phyloP scores from a whole-genome alignment of 2,329 filamentous ascomycete species.

The Ophiostoma australiae region DNA sequence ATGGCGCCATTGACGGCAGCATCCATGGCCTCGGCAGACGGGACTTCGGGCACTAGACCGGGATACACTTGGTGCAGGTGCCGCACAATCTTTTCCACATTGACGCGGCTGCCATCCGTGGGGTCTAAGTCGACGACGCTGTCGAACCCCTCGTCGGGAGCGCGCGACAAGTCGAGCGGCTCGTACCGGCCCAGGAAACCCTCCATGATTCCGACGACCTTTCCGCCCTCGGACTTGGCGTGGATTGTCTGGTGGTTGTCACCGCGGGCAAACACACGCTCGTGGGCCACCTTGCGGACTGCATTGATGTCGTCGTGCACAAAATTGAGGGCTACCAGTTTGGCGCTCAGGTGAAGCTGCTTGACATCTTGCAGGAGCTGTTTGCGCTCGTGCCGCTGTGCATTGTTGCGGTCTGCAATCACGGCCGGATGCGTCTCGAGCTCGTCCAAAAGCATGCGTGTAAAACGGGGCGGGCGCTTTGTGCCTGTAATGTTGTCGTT shows the following conservation, averaged over 20 bases:
- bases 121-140: slow-evolving; percentile 80
- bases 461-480: slow-evolving; percentile 72
- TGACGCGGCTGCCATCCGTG: slow-evolving; percentile 68
- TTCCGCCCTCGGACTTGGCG: slow-evolving; percentile 65
- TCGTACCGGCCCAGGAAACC: slow-evolving; percentile 87
- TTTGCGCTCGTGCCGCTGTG: slow-evolving; percentile 77
- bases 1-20: slow-evolving; percentile 70
- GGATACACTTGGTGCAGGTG: slow-evolving; percentile 74
- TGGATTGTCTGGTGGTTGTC: slow-evolving; percentile 99
- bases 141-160: slow-evolving; percentile 81
- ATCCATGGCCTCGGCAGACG: slow-evolving; percentile 69
- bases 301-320: slow-evolving; percentile 71
- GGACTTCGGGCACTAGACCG: slow-evolving; percentile 65
- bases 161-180: slow-evolving; percentile 57
- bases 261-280: slow-evolving; percentile 75
- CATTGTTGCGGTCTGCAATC: slow-evolving; percentile 91
- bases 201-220: slow-evolving; percentile 89
- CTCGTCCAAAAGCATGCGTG: slow-evolving; percentile 60
- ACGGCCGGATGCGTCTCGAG: slow-evolving; percentile 66
- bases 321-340: slow-evolving; percentile 82
- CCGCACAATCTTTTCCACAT: slow-evolving; percentile 73
- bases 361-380: slow-evolving; percentile 80
- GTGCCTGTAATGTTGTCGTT: slow-evolving; percentile 92
- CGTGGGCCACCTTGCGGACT: slow-evolving; percentile 69
- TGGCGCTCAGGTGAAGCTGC: slow-evolving; percentile 56